These are phyloP conservation scores for Leishmania gerbilli DNA, from an alignment of 208 protist genomes.

Conservation along the genomic window DNA sequence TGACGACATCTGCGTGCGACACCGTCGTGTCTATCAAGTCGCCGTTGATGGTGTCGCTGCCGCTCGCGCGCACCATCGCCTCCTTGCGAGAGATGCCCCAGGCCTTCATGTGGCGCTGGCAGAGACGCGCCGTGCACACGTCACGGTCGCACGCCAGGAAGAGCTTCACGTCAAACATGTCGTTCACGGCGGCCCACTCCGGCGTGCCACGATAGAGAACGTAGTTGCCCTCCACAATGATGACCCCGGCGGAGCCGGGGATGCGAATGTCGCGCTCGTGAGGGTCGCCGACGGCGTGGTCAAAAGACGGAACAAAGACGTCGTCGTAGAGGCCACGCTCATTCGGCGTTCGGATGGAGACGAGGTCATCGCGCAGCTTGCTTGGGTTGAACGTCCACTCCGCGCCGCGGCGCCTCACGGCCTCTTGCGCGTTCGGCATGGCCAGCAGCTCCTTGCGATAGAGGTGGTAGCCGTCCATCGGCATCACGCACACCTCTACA, in stretches of 20 bases:
- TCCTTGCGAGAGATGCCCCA: slow-evolving; percentile 51
- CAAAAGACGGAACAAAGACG: slow-evolving; percentile 74
- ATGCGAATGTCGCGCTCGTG: slow-evolving; percentile 51
- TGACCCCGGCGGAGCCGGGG: slow-evolving; percentile 40
- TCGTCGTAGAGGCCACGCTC: slow-evolving; percentile 43
- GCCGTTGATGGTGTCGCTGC: slow-evolving; percentile 74
- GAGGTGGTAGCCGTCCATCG: slow-evolving; percentile 87
- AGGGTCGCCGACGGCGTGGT: slow-evolving; percentile 74
- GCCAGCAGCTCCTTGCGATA: slow-evolving; percentile 47
- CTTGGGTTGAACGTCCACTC: slow-evolving; percentile 83
- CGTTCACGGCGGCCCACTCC: slow-evolving; percentile 64
- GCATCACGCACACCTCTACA: slow-evolving; percentile 60
- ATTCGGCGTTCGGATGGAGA: slow-evolving; percentile 31
- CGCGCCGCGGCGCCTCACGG: slow-evolving; percentile 61
- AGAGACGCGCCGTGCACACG: slow-evolving; percentile 56
- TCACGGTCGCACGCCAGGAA: slow-evolving; percentile 53
- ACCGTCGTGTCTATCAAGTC: slow-evolving; percentile 69
- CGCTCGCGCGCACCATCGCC: slow-evolving; percentile 62
- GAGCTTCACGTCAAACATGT: slow-evolving; percentile 59
- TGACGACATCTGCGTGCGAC: slow-evolving; percentile 48
- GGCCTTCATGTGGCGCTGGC: slow-evolving; percentile 69
- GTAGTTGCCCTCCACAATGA: slow-evolving; percentile 85
- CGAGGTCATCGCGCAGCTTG: slow-evolving; percentile 56
- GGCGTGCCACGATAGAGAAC: slow-evolving; percentile 61
- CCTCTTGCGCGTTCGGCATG: slow-evolving; percentile 64